Base-by-base conservation (phyloP, 208 protist species). In the Spongospora subterranea region DNA sequence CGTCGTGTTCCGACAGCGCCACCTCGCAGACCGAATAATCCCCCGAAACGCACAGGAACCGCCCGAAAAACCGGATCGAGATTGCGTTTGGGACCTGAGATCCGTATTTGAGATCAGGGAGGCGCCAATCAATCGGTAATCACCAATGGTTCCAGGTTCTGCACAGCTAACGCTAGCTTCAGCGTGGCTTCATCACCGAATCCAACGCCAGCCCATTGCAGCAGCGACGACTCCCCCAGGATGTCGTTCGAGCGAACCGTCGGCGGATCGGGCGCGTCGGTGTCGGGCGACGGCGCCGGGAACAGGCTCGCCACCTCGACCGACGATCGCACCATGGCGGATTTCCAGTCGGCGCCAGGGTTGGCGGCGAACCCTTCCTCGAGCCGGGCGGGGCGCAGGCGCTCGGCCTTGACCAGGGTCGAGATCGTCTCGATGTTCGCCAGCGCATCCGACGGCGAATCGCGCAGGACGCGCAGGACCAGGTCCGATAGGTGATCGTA, bases 221-320 rank as follows among this genome's bases (percentile, higher is more conserved):
- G 40, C 35, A 82, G n/a, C 17, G 17, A 40, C n/a, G 71, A 35
- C 17, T 82, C 71, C 6, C 71, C 40, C 6, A 82, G 6, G 71
- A 82, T n/a, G n/a, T 82, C 71, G 17, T 6, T 39, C 17, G n/a
- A 20, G n/a, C 6, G 11, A 43, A n/a, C n/a, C 24, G 50, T 60
- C 24, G 50, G 24, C 6, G 50, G 50, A 6, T 82, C 71, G 6
- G 71, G 6, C 6, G 71, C 17, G 6, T 82, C 71, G 40, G 71
- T n/a, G 71, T 82, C 71, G 71, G n/a, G 35, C 71, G 71, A 82
- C 71, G 71, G 71, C 40, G 71, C 71, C n/a, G 71, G 71, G 71
- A 82, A 82, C 17, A 82, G n/a, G n/a, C 17, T 17, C 71, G 35
- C 17, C 35, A n/a, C 35, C 35, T 35, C 71, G 17, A 39, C n/a